Percentiles rank a stretch among this genome's conserved stretches.
Conservation (phyloP, 2,329 filamentous ascomycete species). For the Fusarium devonianum region DNA sequence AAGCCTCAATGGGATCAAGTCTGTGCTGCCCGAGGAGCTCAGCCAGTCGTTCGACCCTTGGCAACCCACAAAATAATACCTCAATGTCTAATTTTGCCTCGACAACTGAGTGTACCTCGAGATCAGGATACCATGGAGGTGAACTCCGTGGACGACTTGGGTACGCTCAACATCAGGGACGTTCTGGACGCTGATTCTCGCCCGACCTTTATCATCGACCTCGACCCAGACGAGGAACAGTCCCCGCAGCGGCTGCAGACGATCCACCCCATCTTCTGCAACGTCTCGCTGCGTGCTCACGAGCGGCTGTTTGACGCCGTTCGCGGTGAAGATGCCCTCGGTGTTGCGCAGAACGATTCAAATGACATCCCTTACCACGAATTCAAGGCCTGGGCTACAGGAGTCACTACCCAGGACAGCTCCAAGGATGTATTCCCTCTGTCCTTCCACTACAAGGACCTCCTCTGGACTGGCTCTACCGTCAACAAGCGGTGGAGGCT, state of each 20-base stretch:
- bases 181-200: constrained; percentile 48
- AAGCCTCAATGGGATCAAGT: no score
- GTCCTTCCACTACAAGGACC: constrained; percentile 46
- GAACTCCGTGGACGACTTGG: constrained; percentile 27
- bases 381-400: constrained; percentile 52
- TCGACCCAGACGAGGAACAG: constrained; percentile 47
- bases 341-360: neutral
- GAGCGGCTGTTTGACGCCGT: constrained; percentile 46
- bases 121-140: constrained; percentile 24
- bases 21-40: no score
- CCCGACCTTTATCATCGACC: constrained; percentile 49
- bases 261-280: constrained; percentile 48
- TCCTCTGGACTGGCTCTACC: constrained; percentile 51
- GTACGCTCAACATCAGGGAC: constrained; percentile 55
- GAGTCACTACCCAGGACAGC: constrained; percentile 52
- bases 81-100: no score
- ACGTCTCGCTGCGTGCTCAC: constrained; percentile 45
- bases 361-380: constrained; percentile 39
- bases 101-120: no score
- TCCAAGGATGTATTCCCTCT: constrained; percentile 55
- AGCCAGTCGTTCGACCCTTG: no score
- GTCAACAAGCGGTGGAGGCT: constrained; percentile 50
- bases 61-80: no score
- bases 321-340: constrained; percentile 15
- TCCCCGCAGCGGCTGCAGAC: constrained; percentile 20